phyloP scores from a whole-genome alignment of 192 early-diverging fungal genomes.

The Coemansia sp. region DNA sequence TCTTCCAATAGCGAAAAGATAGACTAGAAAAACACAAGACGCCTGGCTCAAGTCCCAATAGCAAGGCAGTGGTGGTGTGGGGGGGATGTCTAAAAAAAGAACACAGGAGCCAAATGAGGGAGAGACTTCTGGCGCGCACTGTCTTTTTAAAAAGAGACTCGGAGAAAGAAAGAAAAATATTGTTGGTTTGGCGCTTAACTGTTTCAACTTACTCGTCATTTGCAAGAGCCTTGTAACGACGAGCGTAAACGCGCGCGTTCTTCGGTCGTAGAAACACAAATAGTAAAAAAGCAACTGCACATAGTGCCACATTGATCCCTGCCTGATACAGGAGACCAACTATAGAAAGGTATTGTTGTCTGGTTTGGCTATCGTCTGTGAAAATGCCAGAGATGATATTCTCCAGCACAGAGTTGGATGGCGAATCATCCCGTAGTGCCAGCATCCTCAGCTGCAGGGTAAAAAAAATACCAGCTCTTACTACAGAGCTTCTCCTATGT shows the following conservation, averaged over 20 bases:
- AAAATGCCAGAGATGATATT: constrained; percentile 51
- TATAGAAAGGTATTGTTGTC: constrained; percentile 50
- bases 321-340: constrained; percentile 62
- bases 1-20: background rate
- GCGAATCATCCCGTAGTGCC: constrained; percentile 4
- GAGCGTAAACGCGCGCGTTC: constrained; percentile 56
- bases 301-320: constrained; percentile 60
- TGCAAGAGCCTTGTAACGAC: constrained; percentile 53
- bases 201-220: constrained; percentile 34
- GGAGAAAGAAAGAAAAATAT: constrained; percentile 13
- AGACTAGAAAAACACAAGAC: background rate
- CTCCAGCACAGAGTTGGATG: constrained; percentile 30
- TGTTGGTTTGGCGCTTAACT: background rate
- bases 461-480: constrained; percentile 1
- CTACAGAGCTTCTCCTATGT: background rate
- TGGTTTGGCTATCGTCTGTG: constrained; percentile 42
- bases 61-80: too few species aligned
- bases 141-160: background rate
- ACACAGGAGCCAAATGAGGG: background rate
- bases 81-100: background rate
- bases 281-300: constrained; percentile 55
- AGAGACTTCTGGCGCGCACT: background rate
- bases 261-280: constrained; percentile 62
- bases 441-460: background rate
- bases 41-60: background rate